Percentiles rank a stretch among this genome's conserved stretches.
These are phyloP conservation scores for Aspergillus persii DNA, from an alignment of 2,329 filamentous ascomycete genomes.

Conservation along the genomic window DNA sequence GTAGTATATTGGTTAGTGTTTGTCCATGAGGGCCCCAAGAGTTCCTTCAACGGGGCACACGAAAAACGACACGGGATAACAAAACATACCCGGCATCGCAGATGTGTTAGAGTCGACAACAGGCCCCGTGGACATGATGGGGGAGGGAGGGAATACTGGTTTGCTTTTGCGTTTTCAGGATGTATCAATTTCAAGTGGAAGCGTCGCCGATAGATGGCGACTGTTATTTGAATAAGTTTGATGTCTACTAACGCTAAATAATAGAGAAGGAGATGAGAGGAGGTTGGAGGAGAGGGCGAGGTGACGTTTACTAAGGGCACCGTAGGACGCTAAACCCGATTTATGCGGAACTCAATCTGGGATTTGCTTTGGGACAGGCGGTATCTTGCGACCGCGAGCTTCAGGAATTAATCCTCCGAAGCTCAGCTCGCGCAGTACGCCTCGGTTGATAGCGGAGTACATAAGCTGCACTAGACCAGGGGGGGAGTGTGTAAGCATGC, in stretches of 20 bases:
- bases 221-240: conserved; percentile 6
- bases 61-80: not conserved
- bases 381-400: conserved; percentile 6
- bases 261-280: conserved; percentile 10
- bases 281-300: conserved; percentile 17
- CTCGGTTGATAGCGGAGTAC: not conserved
- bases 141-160: not conserved
- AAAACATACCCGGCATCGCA: conserved; percentile 25
- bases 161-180: conserved; percentile 4
- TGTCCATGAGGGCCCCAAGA: not conserved
- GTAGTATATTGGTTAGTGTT: conserved; percentile 16
- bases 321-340: conserved; percentile 25
- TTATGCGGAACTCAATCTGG: conserved; percentile 23
- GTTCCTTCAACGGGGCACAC: not conserved
- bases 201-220: conserved; percentile 18
- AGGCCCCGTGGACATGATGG: conserved; percentile 27
- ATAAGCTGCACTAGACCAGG: conserved; percentile 7
- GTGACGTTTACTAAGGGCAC: conserved; percentile 34
- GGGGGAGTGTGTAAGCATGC: conserved; percentile 16
- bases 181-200: conserved; percentile 2
- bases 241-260: conserved; percentile 8
- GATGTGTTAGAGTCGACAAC: conserved; percentile 11
- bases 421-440: conserved; percentile 9
- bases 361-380: conserved; percentile 3
- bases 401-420: conserved; percentile 2